phyloP scores from a whole-genome alignment of 352 stramenopile species.

The Pythium aphanidermatum region DNA sequence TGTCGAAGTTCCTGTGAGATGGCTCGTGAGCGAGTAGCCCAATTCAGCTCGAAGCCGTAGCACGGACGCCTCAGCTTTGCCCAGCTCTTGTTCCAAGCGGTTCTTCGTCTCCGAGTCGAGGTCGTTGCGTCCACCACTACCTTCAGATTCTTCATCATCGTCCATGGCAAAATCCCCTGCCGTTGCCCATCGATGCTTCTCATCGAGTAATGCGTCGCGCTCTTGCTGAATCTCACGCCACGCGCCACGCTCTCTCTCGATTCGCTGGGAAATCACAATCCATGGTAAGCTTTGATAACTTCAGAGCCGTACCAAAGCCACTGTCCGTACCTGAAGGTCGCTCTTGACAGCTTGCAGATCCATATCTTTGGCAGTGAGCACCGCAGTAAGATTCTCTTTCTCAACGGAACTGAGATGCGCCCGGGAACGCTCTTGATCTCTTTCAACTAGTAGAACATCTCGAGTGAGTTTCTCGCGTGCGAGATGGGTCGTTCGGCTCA shows the following conservation, averaged over 20 bases:
- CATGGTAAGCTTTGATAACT: no score
- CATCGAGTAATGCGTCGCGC: conserved; percentile 65
- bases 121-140: conserved; percentile 21
- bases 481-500: no score
- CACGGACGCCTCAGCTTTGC: conserved; percentile 59
- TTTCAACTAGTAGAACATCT: conserved; percentile 40
- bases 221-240: conserved; percentile 79
- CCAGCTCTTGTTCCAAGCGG: conserved; percentile 63
- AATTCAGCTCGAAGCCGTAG: conserved; percentile 68
- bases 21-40: conserved; percentile 69
- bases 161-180: conserved; percentile 26
- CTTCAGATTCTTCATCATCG: conserved; percentile 39
- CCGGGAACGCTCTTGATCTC: conserved; percentile 67
- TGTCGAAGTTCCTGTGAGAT: conserved; percentile 64
- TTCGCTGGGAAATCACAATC: conserved; percentile 29
- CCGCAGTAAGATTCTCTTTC: conserved; percentile 51
- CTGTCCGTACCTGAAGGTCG: conserved; percentile 47
- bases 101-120: conserved; percentile 41
- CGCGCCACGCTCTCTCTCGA: conserved; percentile 65
- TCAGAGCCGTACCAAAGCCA: no score
- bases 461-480: no score
- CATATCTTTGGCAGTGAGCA: conserved; percentile 40
- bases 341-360: conserved; percentile 38
- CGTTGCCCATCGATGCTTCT: conserved; percentile 84
- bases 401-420: conserved; percentile 56